phyloP scores from a whole-genome alignment of 371 early-diverging fungal species.

The Mortierella sp. region DNA sequence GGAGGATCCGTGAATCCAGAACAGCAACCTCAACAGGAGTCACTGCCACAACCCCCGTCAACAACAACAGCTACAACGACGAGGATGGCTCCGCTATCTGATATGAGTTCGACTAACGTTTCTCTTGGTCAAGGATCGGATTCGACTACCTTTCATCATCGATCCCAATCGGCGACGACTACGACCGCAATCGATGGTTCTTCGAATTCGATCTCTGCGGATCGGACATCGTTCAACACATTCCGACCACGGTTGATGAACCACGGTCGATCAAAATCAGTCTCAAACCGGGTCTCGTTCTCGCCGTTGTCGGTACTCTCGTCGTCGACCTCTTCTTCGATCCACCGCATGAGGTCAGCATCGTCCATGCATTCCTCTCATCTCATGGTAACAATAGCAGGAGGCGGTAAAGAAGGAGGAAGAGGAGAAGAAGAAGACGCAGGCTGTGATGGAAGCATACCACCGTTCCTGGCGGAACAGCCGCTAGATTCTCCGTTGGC shows the following conservation, averaged over 20 bases:
- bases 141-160: no score
- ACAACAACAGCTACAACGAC: no score
- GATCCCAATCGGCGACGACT: no score
- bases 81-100: no score
- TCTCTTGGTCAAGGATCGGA: no score
- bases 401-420: no score
- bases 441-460: neutral
- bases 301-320: conserved; percentile 39
- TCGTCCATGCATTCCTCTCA: conserved; percentile 12
- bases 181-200: neutral
- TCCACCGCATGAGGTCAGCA: conserved; percentile 14
- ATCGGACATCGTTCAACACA: conserved; percentile 15
- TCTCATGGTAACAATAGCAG: neutral
- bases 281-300: conserved; percentile 51
- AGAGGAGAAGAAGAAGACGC: no score
- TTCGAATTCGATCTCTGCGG: neutral
- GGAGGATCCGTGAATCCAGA: no score
- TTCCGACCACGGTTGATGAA: conserved; percentile 27
- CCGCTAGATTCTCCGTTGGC: conserved; percentile 39
- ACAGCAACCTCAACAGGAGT: no score
- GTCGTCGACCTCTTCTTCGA: conserved; percentile 30
- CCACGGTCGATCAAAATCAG: conserved; percentile 53
- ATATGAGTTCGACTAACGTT: no score
- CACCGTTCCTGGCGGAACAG: conserved; percentile 35
- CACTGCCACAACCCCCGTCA: no score